Conservation (phyloP, 169 alveolate species). For the Babesia ovata region DNA sequence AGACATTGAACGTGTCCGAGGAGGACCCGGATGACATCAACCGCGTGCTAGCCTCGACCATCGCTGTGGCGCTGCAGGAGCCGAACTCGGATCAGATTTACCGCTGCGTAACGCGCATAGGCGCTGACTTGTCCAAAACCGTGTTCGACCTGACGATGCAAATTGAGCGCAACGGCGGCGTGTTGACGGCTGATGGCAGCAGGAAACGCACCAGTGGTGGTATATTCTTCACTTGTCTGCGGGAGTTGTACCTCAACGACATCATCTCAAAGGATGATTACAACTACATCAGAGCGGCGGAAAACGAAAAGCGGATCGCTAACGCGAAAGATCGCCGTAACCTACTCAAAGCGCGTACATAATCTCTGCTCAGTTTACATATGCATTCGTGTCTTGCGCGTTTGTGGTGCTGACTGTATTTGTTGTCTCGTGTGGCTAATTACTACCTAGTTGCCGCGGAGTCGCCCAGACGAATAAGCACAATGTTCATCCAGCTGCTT, state of each 20-base stretch:
- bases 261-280: conserved; percentile 82
- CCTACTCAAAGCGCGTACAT: conserved; percentile 32
- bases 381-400: not conserved
- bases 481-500: not conserved
- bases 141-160: conserved; percentile 79
- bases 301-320: conserved; percentile 80
- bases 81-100: conserved; percentile 79
- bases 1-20: conserved; percentile 41
- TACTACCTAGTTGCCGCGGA: not conserved
- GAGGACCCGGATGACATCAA: conserved; percentile 66
- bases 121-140: conserved; percentile 77
- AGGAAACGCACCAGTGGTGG: conserved; percentile 88
- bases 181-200: conserved; percentile 81
- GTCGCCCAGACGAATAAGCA: not conserved
- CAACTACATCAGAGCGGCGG: conserved; percentile 83
- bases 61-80: conserved; percentile 81
- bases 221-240: conserved; percentile 83
- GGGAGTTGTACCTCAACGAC: conserved; percentile 78
- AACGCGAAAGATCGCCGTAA: conserved; percentile 63
- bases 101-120: conserved; percentile 78
- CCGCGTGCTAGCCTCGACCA: conserved; percentile 78
- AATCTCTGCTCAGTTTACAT: not conserved
- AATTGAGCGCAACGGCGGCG: conserved; percentile 85
- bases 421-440: not conserved
- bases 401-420: not conserved